phyloP scores from a whole-genome alignment of 768 basidiomycete genomes.

The Podaxis sp. region DNA sequence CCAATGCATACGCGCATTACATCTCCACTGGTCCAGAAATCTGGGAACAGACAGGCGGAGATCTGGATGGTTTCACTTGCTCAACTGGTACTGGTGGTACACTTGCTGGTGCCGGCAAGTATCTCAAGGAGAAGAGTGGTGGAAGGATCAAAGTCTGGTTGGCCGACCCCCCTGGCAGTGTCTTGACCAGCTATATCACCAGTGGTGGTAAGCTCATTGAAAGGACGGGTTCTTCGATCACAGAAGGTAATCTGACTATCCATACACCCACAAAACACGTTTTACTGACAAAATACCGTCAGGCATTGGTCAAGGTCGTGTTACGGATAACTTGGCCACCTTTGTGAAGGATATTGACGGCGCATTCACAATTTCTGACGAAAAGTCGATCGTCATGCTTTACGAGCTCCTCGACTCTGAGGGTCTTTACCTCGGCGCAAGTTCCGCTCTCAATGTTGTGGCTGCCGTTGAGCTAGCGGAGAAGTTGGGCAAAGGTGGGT shows the following conservation, averaged over 20 bases:
- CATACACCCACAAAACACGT: slow-evolving; percentile 1
- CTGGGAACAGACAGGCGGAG: slow-evolving; percentile 83
- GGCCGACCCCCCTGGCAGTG: slow-evolving; percentile 96
- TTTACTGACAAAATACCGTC: slow-evolving; percentile 4
- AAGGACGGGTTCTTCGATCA: slow-evolving; percentile 83
- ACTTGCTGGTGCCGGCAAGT: slow-evolving; percentile 84
- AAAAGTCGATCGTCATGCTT: slow-evolving; percentile 89
- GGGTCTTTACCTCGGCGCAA: slow-evolving; percentile 93
- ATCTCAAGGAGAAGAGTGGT: slow-evolving; percentile 76
- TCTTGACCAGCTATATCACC: slow-evolving; percentile 78
- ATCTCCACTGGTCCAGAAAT: slow-evolving; percentile 94
- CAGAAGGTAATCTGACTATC: slow-evolving; percentile 64
- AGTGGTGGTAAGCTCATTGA: slow-evolving; percentile 80
- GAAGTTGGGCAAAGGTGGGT: slow-evolving; percentile 76
- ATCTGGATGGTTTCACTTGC: slow-evolving; percentile 89
- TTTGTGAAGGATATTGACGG: slow-evolving; percentile 79
- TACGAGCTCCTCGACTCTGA: slow-evolving; percentile 91
- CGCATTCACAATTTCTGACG: slow-evolving; percentile 84
- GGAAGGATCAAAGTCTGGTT: slow-evolving; percentile 89
- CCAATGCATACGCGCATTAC: slow-evolving; percentile 90
- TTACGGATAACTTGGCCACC: slow-evolving; percentile 87
- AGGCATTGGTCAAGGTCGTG: slow-evolving; percentile 97
- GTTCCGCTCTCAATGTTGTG: slow-evolving; percentile 91
- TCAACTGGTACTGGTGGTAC: slow-evolving; percentile 97
- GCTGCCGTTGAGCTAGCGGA: slow-evolving; percentile 88